A percentile compares a stretch with the other conserved stretches of the same genome.
Conservation (phyloP, 2,329 filamentous ascomycete genomes). For the Phaeoacremonium minimum region DNA sequence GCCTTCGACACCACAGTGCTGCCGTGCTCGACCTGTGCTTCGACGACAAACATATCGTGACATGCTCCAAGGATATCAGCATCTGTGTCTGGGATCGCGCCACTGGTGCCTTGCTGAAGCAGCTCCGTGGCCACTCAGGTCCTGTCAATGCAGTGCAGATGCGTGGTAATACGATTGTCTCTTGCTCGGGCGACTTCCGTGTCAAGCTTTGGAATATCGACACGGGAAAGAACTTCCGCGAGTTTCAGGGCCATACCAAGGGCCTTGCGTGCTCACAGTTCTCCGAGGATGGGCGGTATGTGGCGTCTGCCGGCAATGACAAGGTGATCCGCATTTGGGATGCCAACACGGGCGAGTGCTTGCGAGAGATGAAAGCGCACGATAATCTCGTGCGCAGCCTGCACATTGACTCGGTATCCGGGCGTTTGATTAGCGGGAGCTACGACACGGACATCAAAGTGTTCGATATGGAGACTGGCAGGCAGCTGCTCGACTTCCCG, state of each 20-base stretch:
- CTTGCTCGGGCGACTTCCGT: conserved; percentile 87
- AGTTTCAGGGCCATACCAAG: conserved; percentile 86
- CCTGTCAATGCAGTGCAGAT: conserved; percentile 97
- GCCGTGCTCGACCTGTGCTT: conserved; percentile 94
- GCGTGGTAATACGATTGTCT: conserved; percentile 87
- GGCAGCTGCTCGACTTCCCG: conserved; percentile 78
- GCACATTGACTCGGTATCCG: conserved; percentile 83
- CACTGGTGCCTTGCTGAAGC: conserved; percentile 71
- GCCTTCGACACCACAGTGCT: conserved; percentile 73
- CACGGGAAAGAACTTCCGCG: conserved; percentile 81
- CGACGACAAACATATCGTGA: conserved; percentile 87
- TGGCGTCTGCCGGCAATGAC: conserved; percentile 93
- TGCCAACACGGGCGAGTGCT: conserved; percentile 79
- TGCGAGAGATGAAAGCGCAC: conserved; percentile 79
- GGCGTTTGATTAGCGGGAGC: conserved; percentile 82
- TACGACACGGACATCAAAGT: conserved; percentile 97
- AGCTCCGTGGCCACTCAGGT: conserved; percentile 79
- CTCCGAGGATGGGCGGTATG: conserved; percentile 87
- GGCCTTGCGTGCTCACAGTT: conserved; percentile 96
- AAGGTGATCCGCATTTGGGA: conserved; percentile 95
- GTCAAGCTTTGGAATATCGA: conserved; percentile 96
- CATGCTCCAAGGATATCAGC: conserved; percentile 91
- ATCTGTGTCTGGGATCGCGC: conserved; percentile 93
- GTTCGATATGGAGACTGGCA: conserved; percentile 79
- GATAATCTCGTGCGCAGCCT: conserved; percentile 81